Evolutionary conservation across 2,329 filamentous ascomycete species (phyloP), one percentile per base, ranked within the genome.

Genomic region (Rutstroemia sp.): DNA sequence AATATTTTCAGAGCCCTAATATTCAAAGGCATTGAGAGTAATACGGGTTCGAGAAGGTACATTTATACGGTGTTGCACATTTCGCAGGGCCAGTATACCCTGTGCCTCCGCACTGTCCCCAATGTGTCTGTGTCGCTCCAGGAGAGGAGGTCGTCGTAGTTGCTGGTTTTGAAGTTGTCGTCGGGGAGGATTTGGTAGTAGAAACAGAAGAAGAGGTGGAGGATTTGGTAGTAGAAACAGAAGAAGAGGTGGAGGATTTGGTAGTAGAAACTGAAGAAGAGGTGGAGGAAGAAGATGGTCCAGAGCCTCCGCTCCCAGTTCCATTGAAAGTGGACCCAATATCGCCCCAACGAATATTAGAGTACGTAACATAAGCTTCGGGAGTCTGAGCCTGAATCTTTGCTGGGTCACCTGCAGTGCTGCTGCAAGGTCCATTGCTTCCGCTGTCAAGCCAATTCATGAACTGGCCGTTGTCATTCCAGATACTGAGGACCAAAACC

Each of bases 391-490:
- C 69, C 58, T 73, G 61, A 56, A 85, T 79, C 12, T 72, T 70
- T 34, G 70, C 67, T 0, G 81, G 80, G 55, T 73, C 72, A 0
- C 81, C 81, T 62, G 79, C 75, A 0, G 74, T 78, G 9, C 71
- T 72, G 62, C 73, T 73, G 68, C 81, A 85, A 41, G 80, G 80
- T 0, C 81, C 82, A 10, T 75, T 69, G 30, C 69, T 71, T 2
- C 75, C 70, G 39, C 69, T 70, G 62, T 83, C 80, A 6, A 83
- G 72, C 87, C 86, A 90, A 63, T 84, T 77, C 85, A 89, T 89
- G 72, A 85, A 77, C 66, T 80, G 73, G 56, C 78, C 69, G 71
- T 86, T 78, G 60, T 75, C 73, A 52, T 72, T 68, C 77, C 77
- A 79, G 62, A 83, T 73, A 52, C 74, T 77, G 75, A 87, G 77